phyloP scores from a whole-genome alignment of 331 rosid species.

The Acacia pycnantha region DNA sequence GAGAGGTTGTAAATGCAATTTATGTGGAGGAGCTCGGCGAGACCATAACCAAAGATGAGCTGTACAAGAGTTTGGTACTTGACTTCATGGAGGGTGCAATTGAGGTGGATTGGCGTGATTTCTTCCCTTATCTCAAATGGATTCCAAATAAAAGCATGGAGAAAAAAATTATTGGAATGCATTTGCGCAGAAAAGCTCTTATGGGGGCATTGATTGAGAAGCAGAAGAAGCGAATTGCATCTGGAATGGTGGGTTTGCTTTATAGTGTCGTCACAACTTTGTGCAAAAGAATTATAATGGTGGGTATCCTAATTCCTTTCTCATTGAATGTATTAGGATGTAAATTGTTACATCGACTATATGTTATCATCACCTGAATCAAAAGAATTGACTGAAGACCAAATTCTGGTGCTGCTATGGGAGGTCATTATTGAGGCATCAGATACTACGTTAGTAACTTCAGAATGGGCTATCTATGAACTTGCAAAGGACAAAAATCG shows the following conservation, averaged over 20 bases:
- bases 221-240: slow-evolving; percentile 64
- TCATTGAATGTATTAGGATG: slow-evolving; percentile 46
- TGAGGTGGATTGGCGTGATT: slow-evolving; percentile 97
- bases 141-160: slow-evolving; percentile 75
- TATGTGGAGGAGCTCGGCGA: slow-evolving; percentile 67
- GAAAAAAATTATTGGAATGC: slow-evolving; percentile 43
- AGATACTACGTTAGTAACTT: slow-evolving; percentile 72
- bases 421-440: slow-evolving; percentile 81
- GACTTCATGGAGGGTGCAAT: slow-evolving; percentile 93
- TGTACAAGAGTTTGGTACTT: slow-evolving; percentile 60
- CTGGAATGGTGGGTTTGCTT: slow-evolving; percentile 59
- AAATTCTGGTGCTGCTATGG: slow-evolving; percentile 70
- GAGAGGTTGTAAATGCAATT: slow-evolving; percentile 53
- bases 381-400: slow-evolving; percentile 57
- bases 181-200: slow-evolving; percentile 41
- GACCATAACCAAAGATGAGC: slow-evolving; percentile 51
- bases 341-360: slow-evolving; percentile 59
- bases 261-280: background rate
- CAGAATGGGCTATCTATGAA: slow-evolving; percentile 96
- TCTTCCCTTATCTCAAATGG: slow-evolving; percentile 93
- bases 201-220: slow-evolving; percentile 65
- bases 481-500: slow-evolving; percentile 60
- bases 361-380: slow-evolving; percentile 60
- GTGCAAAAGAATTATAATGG: background rate
- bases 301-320: slow-evolving; percentile 21